Evolutionary conservation across 169 alveolate species (phyloP), one percentile per base, ranked within the genome.

Genomic region (Plasmodium gallinaceum): DNA sequence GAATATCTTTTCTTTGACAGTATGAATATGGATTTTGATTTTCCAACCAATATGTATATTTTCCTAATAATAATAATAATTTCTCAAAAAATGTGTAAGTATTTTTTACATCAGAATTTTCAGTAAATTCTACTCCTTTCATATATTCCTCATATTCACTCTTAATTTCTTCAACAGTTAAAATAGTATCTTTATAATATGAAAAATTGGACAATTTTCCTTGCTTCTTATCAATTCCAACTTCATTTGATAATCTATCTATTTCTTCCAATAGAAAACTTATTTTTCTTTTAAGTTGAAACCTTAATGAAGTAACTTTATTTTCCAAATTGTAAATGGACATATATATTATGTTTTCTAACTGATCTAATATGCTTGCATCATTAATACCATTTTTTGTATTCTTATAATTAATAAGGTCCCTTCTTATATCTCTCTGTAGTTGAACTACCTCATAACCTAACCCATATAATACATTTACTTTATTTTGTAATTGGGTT

Each of bases 101-200:
- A 7, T 4, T 14, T 32, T 7, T 18, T 45, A 46, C 1, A 32
- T 32, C 39, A 32, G 39, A 32, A 5, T 69, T 62, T 16, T 7
- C 14, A 16, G 4, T 43, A 2, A 1, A 52, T 6, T 51, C 20
- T 12, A 14, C 4, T 45, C n/a, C 32, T 8, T 18, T 24, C 46
- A 74, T 57, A 37, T 60, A 74, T n/a, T 74, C 88, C 12, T 60
- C 60, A 74, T 74, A 74, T 48, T 74, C 88, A 26, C 20, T 43
- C 2, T 61, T 46, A 14, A 74, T 58, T 7, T 66, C 60, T 12
- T 60, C 73, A 12, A 58, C 43, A 65, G 58, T 74, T n/a, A 74
- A 66, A 48, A 74, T 39, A 10, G 18, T 60, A 45, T 74, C 43
- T 26, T 74, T 62, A 9, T 2, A 1, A 32, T 32, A 1, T 32